Base-by-base conservation (phyloP, 257 asterid species). In the Linderniella brevidens region DNA sequence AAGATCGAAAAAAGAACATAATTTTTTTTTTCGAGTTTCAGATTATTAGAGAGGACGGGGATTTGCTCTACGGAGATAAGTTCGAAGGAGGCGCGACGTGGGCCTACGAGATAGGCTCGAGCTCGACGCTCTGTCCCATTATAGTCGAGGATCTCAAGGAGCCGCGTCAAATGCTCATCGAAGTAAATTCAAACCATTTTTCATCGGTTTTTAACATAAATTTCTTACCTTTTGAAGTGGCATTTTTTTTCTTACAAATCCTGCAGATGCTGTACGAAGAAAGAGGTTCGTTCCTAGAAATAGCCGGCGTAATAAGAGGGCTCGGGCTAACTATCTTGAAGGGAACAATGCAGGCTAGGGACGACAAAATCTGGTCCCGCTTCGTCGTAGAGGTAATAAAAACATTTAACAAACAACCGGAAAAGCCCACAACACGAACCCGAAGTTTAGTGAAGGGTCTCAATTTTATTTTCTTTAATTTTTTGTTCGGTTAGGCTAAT, bases 21-120 rank as follows among this genome's bases (percentile, higher is more conserved):
- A n/a, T n/a, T 1, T 9, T 15, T 53, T 37, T 13, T 19, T 60
- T 35, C 44, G n/a, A 39, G 46, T 55, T 29, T 63, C 82, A 79
- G 95, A 66, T 79, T 47, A 66, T 77, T 55, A 58, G 77, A 63
- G 92, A n/a, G n/a, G n/a, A n/a, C n/a, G n/a, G n/a, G n/a, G n/a
- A n/a, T n/a, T n/a, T n/a, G n/a, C n/a, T n/a, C n/a, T n/a, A n/a
- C n/a, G n/a, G n/a, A n/a, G n/a, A n/a, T n/a, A n/a, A n/a, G n/a
- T n/a, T n/a, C n/a, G n/a, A 76, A 53, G 96, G 93, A 13, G 97
- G 97, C 64, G 97, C 93, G 12, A 87, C 97, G 0, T 87, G 97
- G 97, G 97, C 95, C 1, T 87, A 82, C 55, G 95, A 87, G 75
- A 80, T 87, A 10, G 95, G 93, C 19, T 79, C 92, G 2, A 87